Conservation (phyloP, 495 filamentous ascomycete species). For the Podospora bellae-mahoneyi region DNA sequence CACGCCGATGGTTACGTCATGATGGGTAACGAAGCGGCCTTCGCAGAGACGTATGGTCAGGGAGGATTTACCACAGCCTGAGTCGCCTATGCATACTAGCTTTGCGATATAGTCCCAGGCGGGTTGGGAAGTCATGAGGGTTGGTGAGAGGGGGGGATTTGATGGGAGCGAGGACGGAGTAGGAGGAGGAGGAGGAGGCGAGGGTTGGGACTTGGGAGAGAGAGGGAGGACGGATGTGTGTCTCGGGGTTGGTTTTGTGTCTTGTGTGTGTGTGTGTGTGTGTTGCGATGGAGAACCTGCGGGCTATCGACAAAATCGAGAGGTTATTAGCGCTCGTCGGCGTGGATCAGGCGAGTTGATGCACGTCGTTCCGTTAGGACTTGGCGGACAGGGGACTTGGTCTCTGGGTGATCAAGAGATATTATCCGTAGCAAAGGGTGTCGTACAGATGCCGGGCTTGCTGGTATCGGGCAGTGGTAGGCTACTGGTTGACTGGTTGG, state of each 20-base stretch:
- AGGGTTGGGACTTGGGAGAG: neutral
- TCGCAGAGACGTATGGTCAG: conserved; percentile 95
- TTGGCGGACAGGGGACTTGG: neutral
- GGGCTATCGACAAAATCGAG: neutral
- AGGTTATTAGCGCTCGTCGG: neutral
- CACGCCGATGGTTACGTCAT: conserved; percentile 97
- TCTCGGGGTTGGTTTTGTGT: neutral
- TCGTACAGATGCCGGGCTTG: neutral
- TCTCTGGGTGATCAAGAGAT: neutral
- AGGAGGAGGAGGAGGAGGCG: neutral
- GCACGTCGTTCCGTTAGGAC: neutral
- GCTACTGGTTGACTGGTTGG: neutral
- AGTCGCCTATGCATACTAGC: conserved; percentile 95
- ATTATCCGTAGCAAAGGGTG: neutral
- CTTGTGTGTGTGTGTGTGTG: neutral
- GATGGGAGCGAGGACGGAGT: neutral
- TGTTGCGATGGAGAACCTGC: neutral
- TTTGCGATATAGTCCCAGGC: conserved; percentile 99
- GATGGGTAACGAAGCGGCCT: conserved; percentile 86
- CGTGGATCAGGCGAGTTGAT: neutral
- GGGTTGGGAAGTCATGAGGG: conserved; percentile 54
- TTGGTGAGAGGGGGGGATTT: neutral
- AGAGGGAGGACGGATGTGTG: neutral
- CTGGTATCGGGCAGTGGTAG: neutral
- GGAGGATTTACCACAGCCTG: conserved; percentile 83